A percentile compares a stretch with the other conserved stretches of the same genome.
phyloP scores from a whole-genome alignment of 2,329 filamentous ascomycete species.

The Metarhizium robertsii region DNA sequence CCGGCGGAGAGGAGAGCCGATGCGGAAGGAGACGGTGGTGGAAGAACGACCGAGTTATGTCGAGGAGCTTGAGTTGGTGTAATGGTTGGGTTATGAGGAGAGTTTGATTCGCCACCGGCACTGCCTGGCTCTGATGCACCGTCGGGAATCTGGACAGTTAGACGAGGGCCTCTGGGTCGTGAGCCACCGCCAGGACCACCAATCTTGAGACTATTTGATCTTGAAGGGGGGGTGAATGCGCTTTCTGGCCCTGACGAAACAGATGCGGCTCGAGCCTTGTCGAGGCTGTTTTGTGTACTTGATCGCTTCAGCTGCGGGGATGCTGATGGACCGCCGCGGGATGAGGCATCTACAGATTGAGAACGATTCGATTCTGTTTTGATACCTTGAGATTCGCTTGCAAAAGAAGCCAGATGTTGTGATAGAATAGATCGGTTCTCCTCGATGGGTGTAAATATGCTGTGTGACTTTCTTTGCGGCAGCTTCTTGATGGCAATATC shows the following conservation, averaged over 20 bases:
- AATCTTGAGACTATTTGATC: slow-evolving; percentile 66
- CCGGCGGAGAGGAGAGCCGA: slow-evolving; percentile 81
- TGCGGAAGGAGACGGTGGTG: slow-evolving; percentile 85
- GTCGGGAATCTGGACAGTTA: slow-evolving; percentile 92
- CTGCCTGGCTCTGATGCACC: slow-evolving; percentile 72
- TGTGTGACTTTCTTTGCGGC: slow-evolving; percentile 72
- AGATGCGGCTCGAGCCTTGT: slow-evolving; percentile 38
- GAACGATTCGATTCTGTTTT: slow-evolving; percentile 40
- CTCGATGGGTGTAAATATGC: slow-evolving; percentile 96
- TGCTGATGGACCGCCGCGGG: slow-evolving; percentile 40
- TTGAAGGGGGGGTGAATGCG: slow-evolving; percentile 59
- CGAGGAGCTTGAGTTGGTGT: slow-evolving; percentile 46
- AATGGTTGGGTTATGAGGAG: slow-evolving; percentile 51
- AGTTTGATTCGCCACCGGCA: slow-evolving; percentile 62
- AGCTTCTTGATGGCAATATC: slow-evolving; percentile 49
- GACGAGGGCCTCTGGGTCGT: slow-evolving; percentile 65
- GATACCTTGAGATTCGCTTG: slow-evolving; percentile 37
- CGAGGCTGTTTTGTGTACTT: slow-evolving; percentile 36
- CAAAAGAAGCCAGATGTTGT: slow-evolving; percentile 66
- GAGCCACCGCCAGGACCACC: slow-evolving; percentile 47
- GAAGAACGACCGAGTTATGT: slow-evolving; percentile 64
- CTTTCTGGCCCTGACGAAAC: slow-evolving; percentile 57
- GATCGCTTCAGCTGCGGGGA: slow-evolving; percentile 46
- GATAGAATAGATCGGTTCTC: slow-evolving; percentile 82
- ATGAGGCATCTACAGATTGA: slow-evolving; percentile 55